Conservation (phyloP, 306 rosid genomes). For the Quercus alba region DNA sequence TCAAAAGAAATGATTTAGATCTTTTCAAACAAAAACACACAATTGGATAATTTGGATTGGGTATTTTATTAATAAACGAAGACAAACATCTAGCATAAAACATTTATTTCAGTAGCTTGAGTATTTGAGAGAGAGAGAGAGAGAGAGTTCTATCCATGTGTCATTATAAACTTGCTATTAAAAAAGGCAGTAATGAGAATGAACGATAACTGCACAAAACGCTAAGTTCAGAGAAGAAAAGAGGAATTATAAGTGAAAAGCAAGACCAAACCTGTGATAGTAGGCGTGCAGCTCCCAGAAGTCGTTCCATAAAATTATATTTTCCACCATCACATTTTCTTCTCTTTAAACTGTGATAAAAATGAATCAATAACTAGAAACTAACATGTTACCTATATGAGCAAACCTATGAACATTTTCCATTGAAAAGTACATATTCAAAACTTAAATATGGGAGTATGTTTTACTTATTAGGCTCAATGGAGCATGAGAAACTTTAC, state of each 20-base stretch:
- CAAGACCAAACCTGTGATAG: slow-evolving; percentile 54
- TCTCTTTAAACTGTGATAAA: slow-evolving; percentile 65
- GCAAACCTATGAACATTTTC: neutral
- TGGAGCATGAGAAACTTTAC: slow-evolving; percentile 21
- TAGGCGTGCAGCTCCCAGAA: slow-evolving; percentile 75
- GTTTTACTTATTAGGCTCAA: neutral
- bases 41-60: neutral
- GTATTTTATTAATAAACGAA: neutral
- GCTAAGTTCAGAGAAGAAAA: neutral
- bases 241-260: neutral
- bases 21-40: neutral
- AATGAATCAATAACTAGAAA: slow-evolving; percentile 18
- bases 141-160: neutral
- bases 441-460: slow-evolving; percentile 9
- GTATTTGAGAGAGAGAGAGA: neutral
- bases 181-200: neutral
- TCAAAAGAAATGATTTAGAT: neutral
- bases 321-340: slow-evolving; percentile 61
- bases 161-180: neutral
- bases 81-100: neutral
- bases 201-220: neutral
- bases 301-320: slow-evolving; percentile 71
- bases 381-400: slow-evolving; percentile 1
- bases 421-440: neutral
- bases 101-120: neutral